phyloP scores from a whole-genome alignment of 129 eudicot genomes.

The Saposhnikovia divaricata region DNA sequence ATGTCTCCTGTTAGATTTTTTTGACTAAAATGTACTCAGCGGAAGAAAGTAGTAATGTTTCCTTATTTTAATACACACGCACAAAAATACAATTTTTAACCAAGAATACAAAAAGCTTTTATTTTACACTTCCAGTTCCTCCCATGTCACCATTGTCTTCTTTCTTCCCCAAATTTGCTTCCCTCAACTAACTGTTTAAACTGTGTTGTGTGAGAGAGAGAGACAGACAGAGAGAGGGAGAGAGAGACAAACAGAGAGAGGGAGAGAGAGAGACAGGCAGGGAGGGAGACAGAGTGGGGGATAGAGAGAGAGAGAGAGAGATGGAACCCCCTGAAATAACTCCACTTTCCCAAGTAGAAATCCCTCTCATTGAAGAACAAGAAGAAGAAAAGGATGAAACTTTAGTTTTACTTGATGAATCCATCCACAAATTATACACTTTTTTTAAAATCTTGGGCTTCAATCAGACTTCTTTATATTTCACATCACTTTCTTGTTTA shows the following conservation, averaged over 20 bases:
- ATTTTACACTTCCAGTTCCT: too few relatives aligned
- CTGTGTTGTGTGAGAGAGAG: background rate
- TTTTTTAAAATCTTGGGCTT: background rate
- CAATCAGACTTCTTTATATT: background rate
- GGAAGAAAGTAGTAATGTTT: background rate
- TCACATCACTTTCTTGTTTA: background rate
- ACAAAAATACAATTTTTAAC: background rate
- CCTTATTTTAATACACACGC: background rate
- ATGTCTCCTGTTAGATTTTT: background rate
- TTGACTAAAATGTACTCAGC: background rate
- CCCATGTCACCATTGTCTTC: background rate
- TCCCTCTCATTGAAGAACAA: conserved; percentile 1
- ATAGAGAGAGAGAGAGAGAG: background rate
- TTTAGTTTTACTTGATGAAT: background rate
- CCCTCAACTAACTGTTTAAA: background rate
- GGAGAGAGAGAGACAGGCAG: background rate
- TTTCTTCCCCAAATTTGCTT: background rate
- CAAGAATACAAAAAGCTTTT: background rate
- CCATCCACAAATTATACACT: background rate
- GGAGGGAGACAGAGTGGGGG: too few relatives aligned
- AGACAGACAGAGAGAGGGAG: background rate
- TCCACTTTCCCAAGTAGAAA: background rate
- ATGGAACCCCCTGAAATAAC: background rate
- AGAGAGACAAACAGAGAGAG: background rate
- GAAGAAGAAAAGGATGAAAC: background rate